These are phyloP conservation scores for Arxiozyma bovina DNA, from an alignment of 1,139 yeast species.

Conservation along the genomic window DNA sequence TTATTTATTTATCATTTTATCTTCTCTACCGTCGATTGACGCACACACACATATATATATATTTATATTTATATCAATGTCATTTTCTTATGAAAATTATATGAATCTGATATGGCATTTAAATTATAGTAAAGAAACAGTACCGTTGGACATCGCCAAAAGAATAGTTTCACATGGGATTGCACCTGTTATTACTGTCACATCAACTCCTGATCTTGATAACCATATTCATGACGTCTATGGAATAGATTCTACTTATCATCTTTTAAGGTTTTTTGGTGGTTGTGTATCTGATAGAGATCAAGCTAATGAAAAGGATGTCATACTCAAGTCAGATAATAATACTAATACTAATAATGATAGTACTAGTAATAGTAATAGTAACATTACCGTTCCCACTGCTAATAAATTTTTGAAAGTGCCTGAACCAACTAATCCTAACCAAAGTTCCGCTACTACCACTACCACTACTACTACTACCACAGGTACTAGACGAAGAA, in stretches of 20 bases:
- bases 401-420: background rate
- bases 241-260: conserved; percentile 25
- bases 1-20: too few relatives aligned
- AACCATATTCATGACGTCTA: conserved; percentile 23
- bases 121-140: conserved; percentile 20
- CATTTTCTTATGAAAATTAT: conserved; percentile 26
- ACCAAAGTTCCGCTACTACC: background rate
- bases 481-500: conserved; percentile 10
- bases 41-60: background rate
- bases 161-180: conserved; percentile 28
- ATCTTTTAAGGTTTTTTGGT: conserved; percentile 28
- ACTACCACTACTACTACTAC: background rate
- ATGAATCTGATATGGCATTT: conserved; percentile 26
- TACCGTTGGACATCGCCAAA: conserved; percentile 29
- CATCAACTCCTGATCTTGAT: conserved; percentile 25
- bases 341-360: background rate
- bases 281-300: conserved; percentile 31
- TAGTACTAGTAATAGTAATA: too few relatives aligned
- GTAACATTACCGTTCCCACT: background rate
- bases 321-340: background rate
- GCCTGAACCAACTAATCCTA: background rate
- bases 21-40: background rate
- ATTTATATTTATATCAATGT: conserved; percentile 1
- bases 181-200: conserved; percentile 30
- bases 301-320: conserved; percentile 24